Base-by-base conservation (phyloP, 768 basidiomycete genomes). In the Auricularia auricula-judae region DNA sequence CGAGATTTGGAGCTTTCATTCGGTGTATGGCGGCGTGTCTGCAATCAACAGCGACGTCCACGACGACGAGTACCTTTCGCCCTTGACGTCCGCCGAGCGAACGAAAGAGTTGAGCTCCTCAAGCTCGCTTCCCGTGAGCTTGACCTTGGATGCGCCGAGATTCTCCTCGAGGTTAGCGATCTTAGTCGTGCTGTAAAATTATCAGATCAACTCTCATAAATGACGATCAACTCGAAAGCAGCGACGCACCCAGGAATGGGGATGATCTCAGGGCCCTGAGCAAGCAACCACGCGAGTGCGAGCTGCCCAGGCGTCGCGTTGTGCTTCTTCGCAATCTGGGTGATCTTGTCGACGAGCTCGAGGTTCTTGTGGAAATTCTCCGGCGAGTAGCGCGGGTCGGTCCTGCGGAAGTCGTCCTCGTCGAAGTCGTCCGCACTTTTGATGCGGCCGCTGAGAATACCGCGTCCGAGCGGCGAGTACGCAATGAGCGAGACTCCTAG, bases 281-380 rank as follows among this genome's bases (percentile, higher is more conserved):
- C 66, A n/a, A 69, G 67, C 14, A 73, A 68, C 75, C 75, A 76
- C 1, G 75, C 74, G n/a, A 76, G 61, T 7, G 70, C 67, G 4
- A 75, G 58, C 63, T 75, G 74, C 14, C 70, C 68, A 0, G 74
- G 60, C 0, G 75, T 73, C 56, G 69, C 73, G n/a, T 68, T 67
- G 64, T 77, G 72, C 62, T 71, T 71, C 18, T 69, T 63, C 3
- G 73, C 77, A 23, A 78, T 65, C 21, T 64, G 61, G 53, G 73
- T 62, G 65, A 79, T 69, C 61, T 73, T 70, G 62, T 74, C 71
- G 16, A 75, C 76, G 35, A 78, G 66, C n/a, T 63, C 65, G 34
- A 77, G 65, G 65, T 76, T 78, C 65, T 73, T 71, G 3, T 71
- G 67, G 63, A 78, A 72, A 64, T 74, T 72, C 66, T 77, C 76